A percentile compares a stretch with the other conserved stretches of the same genome.
Conservation (phyloP, 768 basidiomycete genomes). For the Agrocybe chaxingu region DNA sequence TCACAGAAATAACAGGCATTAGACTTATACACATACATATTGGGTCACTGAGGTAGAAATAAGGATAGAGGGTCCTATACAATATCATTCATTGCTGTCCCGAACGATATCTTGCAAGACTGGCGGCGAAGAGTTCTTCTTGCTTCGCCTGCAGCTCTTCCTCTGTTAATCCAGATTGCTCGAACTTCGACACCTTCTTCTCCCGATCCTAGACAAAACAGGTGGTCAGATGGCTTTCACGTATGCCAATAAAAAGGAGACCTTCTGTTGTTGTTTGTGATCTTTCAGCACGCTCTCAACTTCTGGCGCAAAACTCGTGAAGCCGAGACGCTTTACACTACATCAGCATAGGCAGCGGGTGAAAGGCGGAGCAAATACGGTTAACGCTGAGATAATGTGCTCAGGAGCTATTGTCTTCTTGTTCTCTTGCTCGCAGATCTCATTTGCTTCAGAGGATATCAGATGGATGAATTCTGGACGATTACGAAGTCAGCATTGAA, state of each 20-base stretch:
- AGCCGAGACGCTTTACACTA: constrained; percentile 73
- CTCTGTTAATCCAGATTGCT: constrained; percentile 84
- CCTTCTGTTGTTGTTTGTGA: constrained; percentile 95
- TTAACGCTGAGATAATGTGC: constrained; percentile 89
- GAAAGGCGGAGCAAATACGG: constrained; percentile 35
- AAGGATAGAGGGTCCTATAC: constrained; percentile 8
- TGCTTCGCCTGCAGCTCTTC: constrained; percentile 88
- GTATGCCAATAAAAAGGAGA: constrained; percentile 26
- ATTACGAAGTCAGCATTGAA: constrained; percentile 8
- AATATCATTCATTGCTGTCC: constrained; percentile 18
- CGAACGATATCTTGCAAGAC: constrained; percentile 61
- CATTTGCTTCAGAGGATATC: constrained; percentile 96
- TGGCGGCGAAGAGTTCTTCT: constrained; percentile 90
- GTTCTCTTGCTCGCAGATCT: constrained; percentile 95
- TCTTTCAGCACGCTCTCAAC: constrained; percentile 93
- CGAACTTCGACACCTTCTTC: constrained; percentile 88
- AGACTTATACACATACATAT: constrained; percentile 31
- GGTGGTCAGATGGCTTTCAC: constrained; percentile 6
- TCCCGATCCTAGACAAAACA: constrained; percentile 67
- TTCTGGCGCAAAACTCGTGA: constrained; percentile 86
- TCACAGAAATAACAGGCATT: constrained; percentile 31
- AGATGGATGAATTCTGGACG: constrained; percentile 93
- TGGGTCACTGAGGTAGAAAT: constrained; percentile 27
- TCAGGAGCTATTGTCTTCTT: constrained; percentile 99
- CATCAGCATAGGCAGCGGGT: constrained; percentile 4